Conservation (phyloP, 2,329 filamentous ascomycete genomes). For the Hymenoscyphus fraxineus region DNA sequence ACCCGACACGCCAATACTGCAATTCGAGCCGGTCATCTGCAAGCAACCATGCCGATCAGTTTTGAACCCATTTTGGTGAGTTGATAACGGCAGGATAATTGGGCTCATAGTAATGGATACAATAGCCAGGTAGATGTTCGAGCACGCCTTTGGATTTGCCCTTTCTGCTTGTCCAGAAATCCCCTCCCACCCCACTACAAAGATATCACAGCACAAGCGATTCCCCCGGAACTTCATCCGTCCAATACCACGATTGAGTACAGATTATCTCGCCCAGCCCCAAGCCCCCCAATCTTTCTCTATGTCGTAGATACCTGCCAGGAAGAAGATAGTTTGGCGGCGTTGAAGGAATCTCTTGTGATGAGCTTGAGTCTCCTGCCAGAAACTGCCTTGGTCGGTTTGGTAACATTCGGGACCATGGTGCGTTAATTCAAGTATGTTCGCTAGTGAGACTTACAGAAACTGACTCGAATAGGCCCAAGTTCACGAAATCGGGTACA, state of each 20-base stretch:
- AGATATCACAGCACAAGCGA: constrained; percentile 78
- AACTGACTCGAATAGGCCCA: constrained; percentile 57
- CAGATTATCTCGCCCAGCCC: constrained; percentile 73
- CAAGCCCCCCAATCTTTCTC: constrained; percentile 80
- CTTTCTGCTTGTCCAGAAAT: constrained; percentile 82
- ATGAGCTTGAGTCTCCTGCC: constrained; percentile 81
- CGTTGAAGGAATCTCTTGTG: constrained; percentile 80
- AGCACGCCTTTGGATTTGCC: constrained; percentile 82
- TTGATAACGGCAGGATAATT: background rate
- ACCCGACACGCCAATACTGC: constrained; percentile 79
- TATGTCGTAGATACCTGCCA: constrained; percentile 88
- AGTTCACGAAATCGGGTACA: constrained; percentile 97
- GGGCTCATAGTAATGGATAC: constrained; percentile 24
- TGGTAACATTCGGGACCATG: constrained; percentile 92
- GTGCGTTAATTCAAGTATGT: constrained; percentile 44
- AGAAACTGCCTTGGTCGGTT: constrained; percentile 74
- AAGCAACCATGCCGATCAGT: constrained; percentile 94
- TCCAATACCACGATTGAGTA: constrained; percentile 89
- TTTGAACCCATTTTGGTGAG: constrained; percentile 93
- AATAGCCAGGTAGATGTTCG: constrained; percentile 76
- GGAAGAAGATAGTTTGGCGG: constrained; percentile 79
- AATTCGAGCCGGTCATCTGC: constrained; percentile 96
- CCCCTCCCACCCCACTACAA: constrained; percentile 82
- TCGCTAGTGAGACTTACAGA: background rate
- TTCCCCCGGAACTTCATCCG: constrained; percentile 78